Evolutionary conservation across 2,329 filamentous ascomycete genomes (phyloP).

Genomic region (Didymella exigua): DNA sequence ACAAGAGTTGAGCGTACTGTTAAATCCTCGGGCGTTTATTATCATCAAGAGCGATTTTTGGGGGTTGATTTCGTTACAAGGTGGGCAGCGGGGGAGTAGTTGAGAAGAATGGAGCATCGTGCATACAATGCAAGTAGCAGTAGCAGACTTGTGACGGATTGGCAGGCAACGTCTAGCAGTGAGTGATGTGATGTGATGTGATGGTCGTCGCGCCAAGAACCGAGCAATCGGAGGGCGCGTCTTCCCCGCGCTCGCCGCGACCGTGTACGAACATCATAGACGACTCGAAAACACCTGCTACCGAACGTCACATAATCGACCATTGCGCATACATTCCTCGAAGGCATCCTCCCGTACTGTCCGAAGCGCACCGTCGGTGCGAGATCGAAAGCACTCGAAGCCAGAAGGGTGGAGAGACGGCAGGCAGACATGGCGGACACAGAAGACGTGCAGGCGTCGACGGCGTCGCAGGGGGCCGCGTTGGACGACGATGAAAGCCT

Average conservation of each 20-base stretch:
- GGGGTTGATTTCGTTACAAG: neutral
- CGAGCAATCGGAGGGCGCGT: conserved; percentile 26
- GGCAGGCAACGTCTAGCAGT: neutral
- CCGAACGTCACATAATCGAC: no score
- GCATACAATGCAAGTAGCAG: conserved; percentile 9
- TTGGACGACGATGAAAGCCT: conserved; percentile 50
- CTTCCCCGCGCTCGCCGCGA: conserved; percentile 26
- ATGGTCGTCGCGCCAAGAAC: conserved; percentile 4
- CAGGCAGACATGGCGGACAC: conserved; percentile 25
- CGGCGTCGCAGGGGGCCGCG: conserved; percentile 21
- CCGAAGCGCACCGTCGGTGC: neutral
- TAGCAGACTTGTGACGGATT: neutral
- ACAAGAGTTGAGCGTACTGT: conserved; percentile 5
- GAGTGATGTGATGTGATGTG: neutral
- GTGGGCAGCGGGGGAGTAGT: neutral
- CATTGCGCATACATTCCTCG: no score
- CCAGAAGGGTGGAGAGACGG: neutral
- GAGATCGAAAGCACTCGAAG: neutral
- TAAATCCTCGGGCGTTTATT: conserved; percentile 14
- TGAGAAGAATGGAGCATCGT: neutral
- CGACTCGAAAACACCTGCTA: no score
- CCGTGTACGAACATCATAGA: no score
- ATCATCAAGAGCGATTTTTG: conserved; percentile 9
- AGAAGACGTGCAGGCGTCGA: conserved; percentile 19
- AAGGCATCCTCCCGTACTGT: neutral